These are phyloP conservation scores for Ceraceosorus guamensis DNA, from an alignment of 1,284 basidiomycete species.

Conservation along the genomic window DNA sequence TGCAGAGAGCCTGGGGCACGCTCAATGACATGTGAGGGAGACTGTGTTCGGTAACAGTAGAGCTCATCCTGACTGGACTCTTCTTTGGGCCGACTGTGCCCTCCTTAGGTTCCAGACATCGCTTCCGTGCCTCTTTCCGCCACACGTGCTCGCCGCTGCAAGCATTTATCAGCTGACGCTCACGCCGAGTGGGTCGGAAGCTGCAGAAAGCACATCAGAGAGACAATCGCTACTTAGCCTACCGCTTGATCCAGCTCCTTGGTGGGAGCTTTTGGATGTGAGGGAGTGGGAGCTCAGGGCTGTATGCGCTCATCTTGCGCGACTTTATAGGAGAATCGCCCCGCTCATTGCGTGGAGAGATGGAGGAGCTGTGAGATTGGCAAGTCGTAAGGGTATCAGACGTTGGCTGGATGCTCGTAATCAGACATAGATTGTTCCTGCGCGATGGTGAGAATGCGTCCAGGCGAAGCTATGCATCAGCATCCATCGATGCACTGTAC, in stretches of 20 bases:
- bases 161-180: slow-evolving; percentile 30
- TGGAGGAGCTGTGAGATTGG: too few relatives aligned
- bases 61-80: background rate
- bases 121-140: slow-evolving; percentile 75
- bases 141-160: slow-evolving; percentile 79
- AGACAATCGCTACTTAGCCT: slow-evolving; percentile 21
- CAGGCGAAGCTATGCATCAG: too few relatives aligned
- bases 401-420: too few relatives aligned
- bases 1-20: slow-evolving; percentile 48
- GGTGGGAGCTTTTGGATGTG: slow-evolving; percentile 51
- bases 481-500: too few relatives aligned
- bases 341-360: too few relatives aligned
- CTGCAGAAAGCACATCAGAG: too few relatives aligned
- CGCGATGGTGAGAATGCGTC: too few relatives aligned
- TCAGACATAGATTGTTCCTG: too few relatives aligned
- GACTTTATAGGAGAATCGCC: slow-evolving; percentile 17
- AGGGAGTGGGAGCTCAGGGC: slow-evolving; percentile 27
- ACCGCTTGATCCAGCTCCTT: slow-evolving; percentile 45
- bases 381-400: too few relatives aligned
- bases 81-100: slow-evolving; percentile 1
- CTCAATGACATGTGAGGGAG: slow-evolving; percentile 49
- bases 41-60: background rate
- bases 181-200: background rate
- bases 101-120: slow-evolving; percentile 71
- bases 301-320: slow-evolving; percentile 26